Conservation (phyloP, 1,284 basidiomycete species). For the Erythrobasidium hasegawianum region DNA sequence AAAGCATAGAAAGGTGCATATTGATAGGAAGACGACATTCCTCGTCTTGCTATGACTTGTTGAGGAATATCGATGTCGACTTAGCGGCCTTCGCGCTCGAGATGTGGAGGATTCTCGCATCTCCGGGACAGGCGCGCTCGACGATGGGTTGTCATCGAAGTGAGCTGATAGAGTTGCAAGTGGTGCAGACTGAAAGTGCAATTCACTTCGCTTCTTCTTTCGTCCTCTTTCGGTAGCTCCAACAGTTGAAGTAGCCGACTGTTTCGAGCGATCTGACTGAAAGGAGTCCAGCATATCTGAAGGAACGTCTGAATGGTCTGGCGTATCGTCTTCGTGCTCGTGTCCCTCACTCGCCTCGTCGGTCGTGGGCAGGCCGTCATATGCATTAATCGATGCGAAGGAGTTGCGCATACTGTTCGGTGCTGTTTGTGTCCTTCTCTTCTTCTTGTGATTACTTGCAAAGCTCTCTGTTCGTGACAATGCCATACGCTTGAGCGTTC, state of each 20-base stretch:
- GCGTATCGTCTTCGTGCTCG: neutral
- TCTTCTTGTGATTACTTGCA: slow-evolving; percentile 1
- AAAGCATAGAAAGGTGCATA: slow-evolving; percentile 65
- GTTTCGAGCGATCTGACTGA: neutral
- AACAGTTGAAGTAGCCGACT: slow-evolving; percentile 17
- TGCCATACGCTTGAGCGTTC: neutral
- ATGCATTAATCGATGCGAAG: no score
- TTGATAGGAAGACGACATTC: slow-evolving; percentile 66
- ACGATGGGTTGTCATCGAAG: neutral
- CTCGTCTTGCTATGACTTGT: slow-evolving; percentile 56
- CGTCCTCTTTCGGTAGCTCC: slow-evolving; percentile 7
- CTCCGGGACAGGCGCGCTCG: neutral
- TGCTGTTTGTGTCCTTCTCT: neutral
- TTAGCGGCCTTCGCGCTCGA: slow-evolving; percentile 8
- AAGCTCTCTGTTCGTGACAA: neutral
- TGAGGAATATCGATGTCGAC: neutral
- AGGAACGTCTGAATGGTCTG: slow-evolving; percentile 1
- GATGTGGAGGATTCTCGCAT: neutral
- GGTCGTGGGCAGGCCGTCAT: no score
- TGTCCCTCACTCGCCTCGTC: no score
- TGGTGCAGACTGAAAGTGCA: neutral
- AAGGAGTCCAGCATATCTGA: slow-evolving; percentile 24
- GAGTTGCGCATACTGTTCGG: no score
- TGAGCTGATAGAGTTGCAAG: neutral
- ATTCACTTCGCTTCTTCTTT: neutral